phyloP scores from a whole-genome alignment of 805 yeast genomes.

The Candida nemodendra region DNA sequence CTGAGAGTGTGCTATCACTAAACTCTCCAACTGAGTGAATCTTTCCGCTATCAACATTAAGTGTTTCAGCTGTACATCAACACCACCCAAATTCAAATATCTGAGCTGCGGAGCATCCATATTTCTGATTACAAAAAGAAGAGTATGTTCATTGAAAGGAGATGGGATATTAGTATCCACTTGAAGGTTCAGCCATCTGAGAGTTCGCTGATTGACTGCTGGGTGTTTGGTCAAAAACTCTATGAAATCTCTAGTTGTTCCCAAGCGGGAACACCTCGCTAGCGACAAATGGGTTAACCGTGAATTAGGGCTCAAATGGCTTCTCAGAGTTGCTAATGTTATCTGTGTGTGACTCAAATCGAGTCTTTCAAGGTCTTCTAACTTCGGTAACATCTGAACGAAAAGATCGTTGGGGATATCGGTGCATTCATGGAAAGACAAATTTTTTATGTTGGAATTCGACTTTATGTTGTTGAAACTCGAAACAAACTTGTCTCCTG shows the following conservation, averaged over 20 bases:
- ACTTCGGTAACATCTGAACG: conserved; percentile 54
- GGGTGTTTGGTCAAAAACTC: conserved; percentile 73
- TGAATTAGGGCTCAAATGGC: conserved; percentile 52
- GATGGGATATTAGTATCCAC: conserved; percentile 53
- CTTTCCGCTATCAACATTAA: conserved; percentile 38
- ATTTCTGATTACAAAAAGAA: conserved; percentile 42
- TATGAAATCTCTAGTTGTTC: conserved; percentile 66
- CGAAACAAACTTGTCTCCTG: conserved; percentile 57
- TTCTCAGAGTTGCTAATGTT: conserved; percentile 56
- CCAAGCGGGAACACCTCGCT: conserved; percentile 60
- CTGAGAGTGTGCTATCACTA: conserved; percentile 41
- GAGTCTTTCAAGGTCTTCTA: conserved; percentile 57
- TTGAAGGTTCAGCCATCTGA: conserved; percentile 53
- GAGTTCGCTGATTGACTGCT: conserved; percentile 41
- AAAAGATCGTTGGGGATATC: conserved; percentile 62
- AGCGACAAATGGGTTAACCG: conserved; percentile 72
- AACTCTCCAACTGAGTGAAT: conserved; percentile 42
- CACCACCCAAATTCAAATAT: conserved; percentile 52
- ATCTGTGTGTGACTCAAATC: conserved; percentile 83
- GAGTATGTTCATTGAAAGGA: conserved; percentile 45
- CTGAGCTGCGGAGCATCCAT: conserved; percentile 43
- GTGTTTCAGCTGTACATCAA: conserved; percentile 43
- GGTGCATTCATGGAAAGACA: conserved; percentile 88
- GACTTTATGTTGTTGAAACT: conserved; percentile 48
- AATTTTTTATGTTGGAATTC: conserved; percentile 35